These are phyloP conservation scores for Leccinum olivaceopallidum DNA, from an alignment of 768 basidiomycete genomes.

Conservation along the genomic window DNA sequence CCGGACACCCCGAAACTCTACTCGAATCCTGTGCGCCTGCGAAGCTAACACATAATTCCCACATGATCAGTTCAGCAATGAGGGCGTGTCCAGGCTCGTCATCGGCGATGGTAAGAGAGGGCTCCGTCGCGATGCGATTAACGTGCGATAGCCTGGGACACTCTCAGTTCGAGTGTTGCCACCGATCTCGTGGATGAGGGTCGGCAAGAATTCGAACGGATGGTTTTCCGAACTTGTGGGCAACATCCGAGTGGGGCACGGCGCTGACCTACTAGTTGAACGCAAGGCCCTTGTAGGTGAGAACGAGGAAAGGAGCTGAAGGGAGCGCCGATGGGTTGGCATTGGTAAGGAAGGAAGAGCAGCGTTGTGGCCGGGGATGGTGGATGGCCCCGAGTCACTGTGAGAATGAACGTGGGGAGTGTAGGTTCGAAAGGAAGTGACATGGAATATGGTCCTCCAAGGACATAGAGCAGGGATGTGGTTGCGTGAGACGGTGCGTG, in stretches of 20 bases:
- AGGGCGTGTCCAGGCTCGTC: too few species aligned
- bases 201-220: slow-evolving; percentile 34
- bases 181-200: slow-evolving; percentile 23
- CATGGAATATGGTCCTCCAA: too few species aligned
- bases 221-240: slow-evolving; percentile 23
- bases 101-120: slow-evolving; percentile 19
- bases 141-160: slow-evolving; percentile 27
- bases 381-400: too few species aligned
- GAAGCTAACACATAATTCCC: too few species aligned
- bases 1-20: too few species aligned
- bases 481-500: too few species aligned
- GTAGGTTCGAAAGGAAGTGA: too few species aligned
- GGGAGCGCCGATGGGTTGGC: slow-evolving; percentile 28
- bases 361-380: too few species aligned
- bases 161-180: slow-evolving; percentile 29
- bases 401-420: too few species aligned
- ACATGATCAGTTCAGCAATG: too few species aligned
- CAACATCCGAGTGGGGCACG: slow-evolving; percentile 29
- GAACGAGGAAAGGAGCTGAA: slow-evolving; percentile 34
- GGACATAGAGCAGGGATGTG: too few species aligned
- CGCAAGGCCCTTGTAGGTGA: slow-evolving; percentile 29
- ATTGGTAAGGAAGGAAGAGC: neutral
- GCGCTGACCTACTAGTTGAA: slow-evolving; percentile 30
- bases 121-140: slow-evolving; percentile 23
- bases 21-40: too few species aligned